Conservation (phyloP, 108 stramenopile species). For the Skeletonema tropicum region DNA sequence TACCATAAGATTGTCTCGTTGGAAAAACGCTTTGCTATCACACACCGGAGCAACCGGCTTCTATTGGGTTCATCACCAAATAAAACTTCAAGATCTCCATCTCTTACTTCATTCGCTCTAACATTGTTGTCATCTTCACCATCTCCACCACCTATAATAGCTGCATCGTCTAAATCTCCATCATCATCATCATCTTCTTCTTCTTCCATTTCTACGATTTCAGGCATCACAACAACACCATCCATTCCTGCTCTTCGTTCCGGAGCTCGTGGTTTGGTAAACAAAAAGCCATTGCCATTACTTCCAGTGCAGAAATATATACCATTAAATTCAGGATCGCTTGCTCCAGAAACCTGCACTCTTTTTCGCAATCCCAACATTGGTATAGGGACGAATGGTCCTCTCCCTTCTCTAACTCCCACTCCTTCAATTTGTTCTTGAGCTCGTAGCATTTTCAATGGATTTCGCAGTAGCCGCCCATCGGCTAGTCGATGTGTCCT, state of each 20-base stretch:
- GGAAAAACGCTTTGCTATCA: slow-evolving; percentile 78
- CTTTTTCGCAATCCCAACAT: slow-evolving; percentile 60
- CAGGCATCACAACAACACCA: background rate
- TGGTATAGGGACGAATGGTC: slow-evolving; percentile 66
- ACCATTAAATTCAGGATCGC: slow-evolving; percentile 83
- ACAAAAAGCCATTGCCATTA: slow-evolving; percentile 78
- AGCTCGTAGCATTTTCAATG: slow-evolving; percentile 75
- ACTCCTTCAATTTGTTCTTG: slow-evolving; percentile 78
- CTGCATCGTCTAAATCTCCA: slow-evolving; percentile 8
- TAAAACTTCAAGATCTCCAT: slow-evolving; percentile 24
- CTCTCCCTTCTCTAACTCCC: slow-evolving; percentile 12
- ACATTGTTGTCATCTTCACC: slow-evolving; percentile 21
- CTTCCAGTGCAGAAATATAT: slow-evolving; percentile 82
- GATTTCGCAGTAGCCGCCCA: slow-evolving; percentile 54
- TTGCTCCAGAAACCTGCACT: slow-evolving; percentile 60
- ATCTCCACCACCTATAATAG: slow-evolving; percentile 20
- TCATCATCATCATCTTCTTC: no score
- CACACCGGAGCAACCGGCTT: slow-evolving; percentile 64
- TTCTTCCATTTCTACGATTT: slow-evolving; percentile 16
- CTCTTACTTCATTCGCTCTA: slow-evolving; percentile 7
- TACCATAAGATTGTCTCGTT: slow-evolving; percentile 83
- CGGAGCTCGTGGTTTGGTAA: slow-evolving; percentile 74
- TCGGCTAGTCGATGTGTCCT: slow-evolving; percentile 57
- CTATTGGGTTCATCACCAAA: slow-evolving; percentile 42
- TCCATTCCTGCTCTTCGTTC: slow-evolving; percentile 22